A percentile compares a stretch with the other conserved stretches of the same genome.
Conservation (phyloP, 257 asterid genomes). For the Ajuga chamaepitys region DNA sequence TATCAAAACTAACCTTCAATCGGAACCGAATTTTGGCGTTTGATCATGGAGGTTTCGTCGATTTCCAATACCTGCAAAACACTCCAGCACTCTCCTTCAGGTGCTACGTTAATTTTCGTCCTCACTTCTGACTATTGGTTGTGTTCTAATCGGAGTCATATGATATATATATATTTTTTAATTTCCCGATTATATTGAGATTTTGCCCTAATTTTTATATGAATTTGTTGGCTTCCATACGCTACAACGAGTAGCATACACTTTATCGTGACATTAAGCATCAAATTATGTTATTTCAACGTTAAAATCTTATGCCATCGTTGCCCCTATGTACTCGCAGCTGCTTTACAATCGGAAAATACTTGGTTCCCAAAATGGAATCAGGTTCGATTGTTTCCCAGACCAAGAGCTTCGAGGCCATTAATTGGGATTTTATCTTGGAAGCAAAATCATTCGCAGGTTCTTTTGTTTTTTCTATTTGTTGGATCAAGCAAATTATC, state of each 20-base stretch:
- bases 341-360: constrained; percentile 26
- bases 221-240: background rate
- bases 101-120: constrained; percentile 18
- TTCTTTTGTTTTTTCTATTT: constrained; percentile 8
- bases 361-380: constrained; percentile 21
- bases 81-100: constrained; percentile 35
- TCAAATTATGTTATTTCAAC: background rate
- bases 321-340: constrained; percentile 27
- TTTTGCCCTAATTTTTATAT: background rate
- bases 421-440: constrained; percentile 15
- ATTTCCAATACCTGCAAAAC: constrained; percentile 30
- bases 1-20: background rate
- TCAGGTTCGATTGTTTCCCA: constrained; percentile 28
- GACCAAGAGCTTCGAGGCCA: constrained; percentile 22
- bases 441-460: constrained; percentile 47
- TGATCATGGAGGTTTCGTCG: constrained; percentile 47
- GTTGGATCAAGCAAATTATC: background rate
- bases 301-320: background rate
- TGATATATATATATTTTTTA: background rate
- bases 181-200: constrained; percentile 8
- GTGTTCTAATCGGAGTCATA: background rate
- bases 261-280: background rate
- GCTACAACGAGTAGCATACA: background rate
- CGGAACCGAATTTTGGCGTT: constrained; percentile 8
- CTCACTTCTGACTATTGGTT: background rate